Percentiles rank a stretch among this genome's conserved stretches.
These are phyloP conservation scores for Monosporascus sp. DNA, from an alignment of 2,329 filamentous ascomycete genomes.

Conservation along the genomic window DNA sequence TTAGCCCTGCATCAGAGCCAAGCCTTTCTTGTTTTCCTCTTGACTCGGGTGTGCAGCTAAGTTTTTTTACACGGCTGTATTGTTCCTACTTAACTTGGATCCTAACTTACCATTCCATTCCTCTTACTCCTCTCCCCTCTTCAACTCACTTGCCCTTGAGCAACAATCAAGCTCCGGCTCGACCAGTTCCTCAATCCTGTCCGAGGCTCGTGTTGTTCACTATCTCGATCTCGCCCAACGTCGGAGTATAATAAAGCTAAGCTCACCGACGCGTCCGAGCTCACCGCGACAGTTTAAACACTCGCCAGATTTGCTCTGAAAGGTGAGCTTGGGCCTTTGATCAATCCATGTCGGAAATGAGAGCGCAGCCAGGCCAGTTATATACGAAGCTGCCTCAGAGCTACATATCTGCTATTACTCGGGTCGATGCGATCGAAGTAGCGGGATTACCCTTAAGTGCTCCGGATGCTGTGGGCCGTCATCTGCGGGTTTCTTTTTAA, in stretches of 20 bases:
- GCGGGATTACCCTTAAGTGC: not conserved
- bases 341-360: not conserved
- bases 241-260: conserved; percentile 8
- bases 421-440: not conserved
- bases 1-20: conserved; percentile 19
- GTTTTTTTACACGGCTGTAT: conserved; percentile 13
- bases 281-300: not conserved
- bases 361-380: not conserved
- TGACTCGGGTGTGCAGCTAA: conserved; percentile 16
- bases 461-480: not conserved
- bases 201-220: conserved; percentile 31
- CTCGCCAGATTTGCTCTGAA: not conserved
- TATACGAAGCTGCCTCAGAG: not conserved
- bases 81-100: conserved; percentile 24
- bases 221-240: conserved; percentile 6
- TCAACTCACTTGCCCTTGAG: conserved; percentile 31
- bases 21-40: conserved; percentile 20
- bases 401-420: not conserved
- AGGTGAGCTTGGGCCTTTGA: not conserved
- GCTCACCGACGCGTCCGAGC: conserved; percentile 12
- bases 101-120: conserved; percentile 20
- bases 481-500: no score
- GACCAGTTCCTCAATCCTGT: conserved; percentile 16
- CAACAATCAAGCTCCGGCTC: conserved; percentile 12
- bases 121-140: conserved; percentile 16